Conservation (phyloP, 495 filamentous ascomycete genomes). For the Penicilliopsis zonata region DNA sequence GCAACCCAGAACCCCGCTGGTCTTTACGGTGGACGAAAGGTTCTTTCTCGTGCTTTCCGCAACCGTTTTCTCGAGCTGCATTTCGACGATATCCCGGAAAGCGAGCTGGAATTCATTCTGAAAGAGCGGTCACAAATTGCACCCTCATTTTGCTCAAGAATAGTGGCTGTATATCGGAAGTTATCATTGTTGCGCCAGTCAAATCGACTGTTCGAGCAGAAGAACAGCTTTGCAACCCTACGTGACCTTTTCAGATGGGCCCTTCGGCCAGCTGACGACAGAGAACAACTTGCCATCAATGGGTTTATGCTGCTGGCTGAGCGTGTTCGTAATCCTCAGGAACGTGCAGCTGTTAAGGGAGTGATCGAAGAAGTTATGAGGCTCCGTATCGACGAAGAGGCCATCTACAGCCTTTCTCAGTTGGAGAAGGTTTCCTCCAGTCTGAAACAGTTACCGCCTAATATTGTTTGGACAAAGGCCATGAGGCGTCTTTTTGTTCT, state of each 20-base stretch:
- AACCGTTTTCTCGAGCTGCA: constrained; percentile 96
- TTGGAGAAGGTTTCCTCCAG: constrained; percentile 31
- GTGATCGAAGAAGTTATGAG: constrained; percentile 92
- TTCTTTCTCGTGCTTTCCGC: constrained; percentile 84
- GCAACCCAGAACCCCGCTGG: constrained; percentile 98
- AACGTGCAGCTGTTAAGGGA: constrained; percentile 68
- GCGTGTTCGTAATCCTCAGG: constrained; percentile 82
- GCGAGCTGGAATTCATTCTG: constrained; percentile 86
- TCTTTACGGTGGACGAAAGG: constrained; percentile 88
- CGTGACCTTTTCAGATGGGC: constrained; percentile 97
- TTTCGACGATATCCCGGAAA: constrained; percentile 95
- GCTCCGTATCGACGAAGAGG: constrained; percentile 60
- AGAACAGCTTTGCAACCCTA: constrained; percentile 92
- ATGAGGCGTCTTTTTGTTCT: constrained; percentile 86
- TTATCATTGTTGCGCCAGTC: constrained; percentile 81
- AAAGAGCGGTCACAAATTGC: constrained; percentile 79
- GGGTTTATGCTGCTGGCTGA: constrained; percentile 95
- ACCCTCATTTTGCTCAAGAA: constrained; percentile 78
- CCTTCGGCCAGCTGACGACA: constrained; percentile 68
- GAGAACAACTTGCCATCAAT: constrained; percentile 80
- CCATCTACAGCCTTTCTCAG: constrained; percentile 56
- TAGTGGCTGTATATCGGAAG: constrained; percentile 90
- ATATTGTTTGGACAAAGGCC: constrained; percentile 84
- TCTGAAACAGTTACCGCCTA: constrained; percentile 31
- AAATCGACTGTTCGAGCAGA: constrained; percentile 87